phyloP scores from a whole-genome alignment of 352 stramenopile genomes.

The Phytophthora idaei region DNA sequence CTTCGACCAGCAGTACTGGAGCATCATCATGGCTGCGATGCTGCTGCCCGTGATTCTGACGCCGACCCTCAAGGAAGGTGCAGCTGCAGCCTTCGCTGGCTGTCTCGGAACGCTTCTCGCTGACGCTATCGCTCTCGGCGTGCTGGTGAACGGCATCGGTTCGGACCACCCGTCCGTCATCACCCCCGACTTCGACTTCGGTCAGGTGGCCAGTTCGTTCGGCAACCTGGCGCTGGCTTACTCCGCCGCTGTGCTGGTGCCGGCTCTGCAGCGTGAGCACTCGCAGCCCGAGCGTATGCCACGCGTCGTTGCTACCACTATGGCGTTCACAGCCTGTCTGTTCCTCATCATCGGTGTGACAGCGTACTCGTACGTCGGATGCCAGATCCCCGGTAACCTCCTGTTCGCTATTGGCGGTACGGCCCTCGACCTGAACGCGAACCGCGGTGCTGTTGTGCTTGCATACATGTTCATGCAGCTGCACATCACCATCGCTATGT shows the following conservation, averaged over 20 bases:
- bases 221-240: slow-evolving; percentile 69
- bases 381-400: slow-evolving; percentile 67
- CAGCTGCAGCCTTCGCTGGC: slow-evolving; percentile 54
- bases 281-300: slow-evolving; percentile 66
- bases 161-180: slow-evolving; percentile 43
- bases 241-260: slow-evolving; percentile 60
- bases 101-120: slow-evolving; percentile 62
- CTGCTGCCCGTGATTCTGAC: slow-evolving; percentile 60
- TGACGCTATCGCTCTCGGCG: slow-evolving; percentile 51
- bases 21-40: slow-evolving; percentile 61
- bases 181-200: slow-evolving; percentile 49
- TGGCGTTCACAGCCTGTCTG: slow-evolving; percentile 50
- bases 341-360: slow-evolving; percentile 58
- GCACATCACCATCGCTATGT: slow-evolving; percentile 68
- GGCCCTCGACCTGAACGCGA: slow-evolving; percentile 47
- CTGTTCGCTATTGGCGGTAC: slow-evolving; percentile 60
- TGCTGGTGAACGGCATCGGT: slow-evolving; percentile 52
- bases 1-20: slow-evolving; percentile 59
- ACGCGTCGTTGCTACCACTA: slow-evolving; percentile 51
- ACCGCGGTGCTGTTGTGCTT: slow-evolving; percentile 55
- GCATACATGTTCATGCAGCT: slow-evolving; percentile 71
- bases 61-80: slow-evolving; percentile 68
- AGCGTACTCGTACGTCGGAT: slow-evolving; percentile 56
- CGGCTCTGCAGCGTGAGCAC: slow-evolving; percentile 67
- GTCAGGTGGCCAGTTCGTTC: slow-evolving; percentile 58